A percentile compares a stretch with the other conserved stretches of the same genome.
Conservation (phyloP, 441 rosid genomes). For the Populus hybrid region DNA sequence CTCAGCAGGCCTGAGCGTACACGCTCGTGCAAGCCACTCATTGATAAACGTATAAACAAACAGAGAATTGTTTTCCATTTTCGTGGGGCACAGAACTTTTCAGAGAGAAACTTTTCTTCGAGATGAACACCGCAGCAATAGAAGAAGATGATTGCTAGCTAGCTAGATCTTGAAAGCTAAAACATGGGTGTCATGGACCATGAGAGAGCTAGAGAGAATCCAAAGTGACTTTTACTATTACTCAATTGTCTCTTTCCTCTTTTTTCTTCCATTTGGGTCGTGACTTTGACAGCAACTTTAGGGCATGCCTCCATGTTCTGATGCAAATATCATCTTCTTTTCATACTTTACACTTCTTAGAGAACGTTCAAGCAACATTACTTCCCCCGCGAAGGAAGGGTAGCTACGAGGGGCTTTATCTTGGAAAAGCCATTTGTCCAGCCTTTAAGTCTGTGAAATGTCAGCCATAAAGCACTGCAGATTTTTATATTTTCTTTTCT, state of each 20-base stretch:
- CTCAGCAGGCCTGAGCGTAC: background rate
- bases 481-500: background rate
- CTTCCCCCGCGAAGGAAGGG: slow-evolving; percentile 17
- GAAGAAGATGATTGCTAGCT: background rate
- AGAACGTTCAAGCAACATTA: slow-evolving; percentile 20
- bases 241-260: slow-evolving; percentile 16
- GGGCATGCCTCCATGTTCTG: slow-evolving; percentile 20
- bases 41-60: background rate
- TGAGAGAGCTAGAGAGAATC: slow-evolving; percentile 29
- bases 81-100: slow-evolving; percentile 3
- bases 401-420: slow-evolving; percentile 2
- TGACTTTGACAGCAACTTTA: slow-evolving; percentile 13
- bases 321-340: slow-evolving; percentile 9
- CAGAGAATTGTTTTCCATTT: background rate
- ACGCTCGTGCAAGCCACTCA: background rate
- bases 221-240: slow-evolving; percentile 25
- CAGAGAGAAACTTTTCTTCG: background rate
- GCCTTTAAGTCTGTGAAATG: slow-evolving; percentile 24
- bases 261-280: slow-evolving; percentile 16
- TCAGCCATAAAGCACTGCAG: slow-evolving; percentile 8
- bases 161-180: background rate
- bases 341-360: background rate
- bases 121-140: background rate
- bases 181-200: slow-evolving; percentile 11
- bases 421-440: slow-evolving; percentile 32